A percentile compares a stretch with the other conserved stretches of the same genome.
phyloP scores from a whole-genome alignment of 129 eudicot species.

The Flaveria bidentis region DNA sequence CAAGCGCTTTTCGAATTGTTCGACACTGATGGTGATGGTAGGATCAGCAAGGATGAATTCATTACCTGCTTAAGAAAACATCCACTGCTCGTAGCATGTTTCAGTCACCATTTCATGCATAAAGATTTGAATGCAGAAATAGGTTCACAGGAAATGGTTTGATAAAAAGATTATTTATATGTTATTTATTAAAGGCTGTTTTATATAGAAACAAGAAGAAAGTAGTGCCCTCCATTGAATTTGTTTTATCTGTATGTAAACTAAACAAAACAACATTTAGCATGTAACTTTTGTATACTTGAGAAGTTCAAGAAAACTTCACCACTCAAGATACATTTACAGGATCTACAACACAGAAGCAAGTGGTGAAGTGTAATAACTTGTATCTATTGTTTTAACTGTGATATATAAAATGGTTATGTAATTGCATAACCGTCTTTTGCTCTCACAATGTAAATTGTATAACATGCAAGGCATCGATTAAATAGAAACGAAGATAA shows the following conservation, averaged over 20 bases:
- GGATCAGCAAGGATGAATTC: conserved; percentile 74
- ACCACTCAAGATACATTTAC: neutral
- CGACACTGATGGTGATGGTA: conserved; percentile 68
- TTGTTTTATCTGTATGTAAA: neutral
- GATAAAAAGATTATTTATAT: conserved; percentile 6
- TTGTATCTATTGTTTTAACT: no score
- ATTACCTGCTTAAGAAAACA: conserved; percentile 60
- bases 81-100: conserved; percentile 79
- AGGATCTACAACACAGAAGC: no score
- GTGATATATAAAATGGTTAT: no score
- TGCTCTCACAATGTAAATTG: no score
- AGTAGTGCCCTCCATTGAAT: neutral
- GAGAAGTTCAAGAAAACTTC: neutral
- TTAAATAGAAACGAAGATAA: no score
- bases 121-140: conserved; percentile 30
- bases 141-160: conserved; percentile 40
- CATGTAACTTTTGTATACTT: conserved; percentile 9
- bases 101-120: conserved; percentile 51
- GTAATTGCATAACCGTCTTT: no score
- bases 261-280: conserved; percentile 1
- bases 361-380: no score
- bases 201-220: neutral
- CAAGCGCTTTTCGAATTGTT: conserved; percentile 56
- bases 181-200: neutral
- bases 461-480: no score